These are phyloP conservation scores for Trichoderma sp. DNA, from an alignment of 2,329 filamentous ascomycete species.

Conservation along the genomic window DNA sequence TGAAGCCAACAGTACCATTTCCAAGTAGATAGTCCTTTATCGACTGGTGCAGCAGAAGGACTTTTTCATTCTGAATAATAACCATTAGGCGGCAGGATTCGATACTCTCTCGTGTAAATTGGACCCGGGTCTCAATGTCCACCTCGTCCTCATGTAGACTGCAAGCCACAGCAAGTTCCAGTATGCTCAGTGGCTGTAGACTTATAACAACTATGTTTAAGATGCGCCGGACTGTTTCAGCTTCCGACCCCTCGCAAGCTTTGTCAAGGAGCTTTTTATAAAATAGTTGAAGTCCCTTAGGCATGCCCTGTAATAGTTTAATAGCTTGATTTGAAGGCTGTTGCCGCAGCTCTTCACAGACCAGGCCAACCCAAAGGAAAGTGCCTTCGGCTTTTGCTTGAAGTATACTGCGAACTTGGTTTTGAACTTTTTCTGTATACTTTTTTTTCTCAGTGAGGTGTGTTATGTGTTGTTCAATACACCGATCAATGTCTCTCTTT, in stretches of 20 bases:
- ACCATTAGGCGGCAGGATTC: slow-evolving; percentile 25
- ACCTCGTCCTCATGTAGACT: slow-evolving; percentile 21
- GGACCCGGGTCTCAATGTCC: slow-evolving; percentile 4
- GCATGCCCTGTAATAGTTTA: slow-evolving; percentile 25
- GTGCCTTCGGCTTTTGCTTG: slow-evolving; percentile 27
- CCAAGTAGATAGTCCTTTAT: slow-evolving; percentile 25
- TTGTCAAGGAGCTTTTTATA: slow-evolving; percentile 24
- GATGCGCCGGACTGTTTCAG: slow-evolving; percentile 11
- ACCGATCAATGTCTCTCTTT: slow-evolving; percentile 25
- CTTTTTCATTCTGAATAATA: slow-evolving; percentile 23
- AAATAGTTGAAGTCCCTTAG: slow-evolving; percentile 25
- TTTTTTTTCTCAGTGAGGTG: slow-evolving; percentile 23
- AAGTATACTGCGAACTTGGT: slow-evolving; percentile 25
- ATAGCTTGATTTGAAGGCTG: slow-evolving; percentile 28
- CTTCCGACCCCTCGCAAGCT: neutral
- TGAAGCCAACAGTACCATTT: neutral
- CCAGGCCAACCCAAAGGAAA: slow-evolving; percentile 6
- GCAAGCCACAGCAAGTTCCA: slow-evolving; percentile 25
- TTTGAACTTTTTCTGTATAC: slow-evolving; percentile 25
- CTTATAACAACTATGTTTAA: slow-evolving; percentile 20
- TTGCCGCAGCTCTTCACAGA: slow-evolving; percentile 27
- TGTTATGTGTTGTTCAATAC: slow-evolving; percentile 26
- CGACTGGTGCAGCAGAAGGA: slow-evolving; percentile 25
- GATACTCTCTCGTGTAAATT: slow-evolving; percentile 23
- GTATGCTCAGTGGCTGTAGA: slow-evolving; percentile 18